Percentiles rank a stretch among this genome's conserved stretches.
Evolutionary conservation across 495 filamentous ascomycete species (phyloP).

Genomic region (Annulohypoxylon bovei): DNA sequence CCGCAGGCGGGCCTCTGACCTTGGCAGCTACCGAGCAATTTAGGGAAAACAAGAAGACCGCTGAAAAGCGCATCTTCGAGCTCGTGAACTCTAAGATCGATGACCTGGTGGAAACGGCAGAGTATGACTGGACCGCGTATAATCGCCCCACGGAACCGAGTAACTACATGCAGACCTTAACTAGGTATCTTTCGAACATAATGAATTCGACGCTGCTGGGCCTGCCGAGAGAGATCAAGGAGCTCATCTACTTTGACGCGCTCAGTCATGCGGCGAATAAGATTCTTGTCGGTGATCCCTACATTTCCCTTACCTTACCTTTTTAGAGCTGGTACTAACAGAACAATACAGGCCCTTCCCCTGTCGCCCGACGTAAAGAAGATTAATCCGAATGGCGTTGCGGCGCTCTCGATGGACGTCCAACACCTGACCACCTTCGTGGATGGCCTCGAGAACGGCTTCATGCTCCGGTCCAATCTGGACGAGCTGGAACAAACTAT

Average conservation of each 20-base stretch:
- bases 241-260: conserved; percentile 97
- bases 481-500: conserved; percentile 95
- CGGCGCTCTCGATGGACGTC: conserved; percentile 82
- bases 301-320: neutral
- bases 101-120: conserved; percentile 93
- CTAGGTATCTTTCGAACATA: conserved; percentile 91
- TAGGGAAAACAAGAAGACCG: conserved; percentile 88
- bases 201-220: conserved; percentile 94
- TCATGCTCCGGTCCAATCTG: conserved; percentile 82
- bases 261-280: conserved; percentile 87
- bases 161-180: conserved; percentile 94
- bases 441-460: conserved; percentile 76
- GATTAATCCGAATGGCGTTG: conserved; percentile 88
- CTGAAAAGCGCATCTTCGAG: conserved; percentile 97
- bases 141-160: conserved; percentile 74
- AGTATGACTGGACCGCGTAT: conserved; percentile 91
- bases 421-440: conserved; percentile 86
- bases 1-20: conserved; percentile 76
- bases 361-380: conserved; percentile 79
- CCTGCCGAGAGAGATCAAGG: conserved; percentile 92
- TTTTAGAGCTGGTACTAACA: neutral
- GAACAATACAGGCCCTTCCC: conserved; percentile 70
- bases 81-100: conserved; percentile 99
- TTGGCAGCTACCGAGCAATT: conserved; percentile 88
- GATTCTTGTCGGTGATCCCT: conserved; percentile 70